phyloP scores from a whole-genome alignment of 306 rosid genomes.

The Crataegus laevigata region DNA sequence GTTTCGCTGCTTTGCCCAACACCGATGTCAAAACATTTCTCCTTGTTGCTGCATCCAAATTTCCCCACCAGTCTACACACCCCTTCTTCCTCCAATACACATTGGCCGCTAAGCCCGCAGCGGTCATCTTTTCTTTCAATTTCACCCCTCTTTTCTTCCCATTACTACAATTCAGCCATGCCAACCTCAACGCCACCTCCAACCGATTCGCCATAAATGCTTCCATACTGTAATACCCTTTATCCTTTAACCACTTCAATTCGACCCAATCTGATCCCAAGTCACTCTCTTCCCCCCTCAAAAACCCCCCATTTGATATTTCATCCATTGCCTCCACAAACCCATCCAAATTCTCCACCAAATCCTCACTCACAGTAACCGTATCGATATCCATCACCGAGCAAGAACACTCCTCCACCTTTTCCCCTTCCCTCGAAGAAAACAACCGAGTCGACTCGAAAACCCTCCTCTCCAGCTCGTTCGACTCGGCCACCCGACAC shows the following conservation, averaged over 20 bases:
- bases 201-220: slow-evolving; percentile 70
- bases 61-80: slow-evolving; percentile 80
- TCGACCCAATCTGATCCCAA: slow-evolving; percentile 71
- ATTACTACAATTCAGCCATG: slow-evolving; percentile 55
- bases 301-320: slow-evolving; percentile 52
- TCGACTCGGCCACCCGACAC: slow-evolving; percentile 45
- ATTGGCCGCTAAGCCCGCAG: slow-evolving; percentile 43
- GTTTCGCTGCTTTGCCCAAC: slow-evolving; percentile 56
- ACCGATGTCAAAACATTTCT: slow-evolving; percentile 38
- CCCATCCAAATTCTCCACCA: slow-evolving; percentile 41
- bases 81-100: slow-evolving; percentile 91
- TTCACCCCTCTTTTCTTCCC: slow-evolving; percentile 69
- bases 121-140: slow-evolving; percentile 65
- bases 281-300: slow-evolving; percentile 67
- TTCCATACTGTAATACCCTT: slow-evolving; percentile 67
- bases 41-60: slow-evolving; percentile 46
- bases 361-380: slow-evolving; percentile 35
- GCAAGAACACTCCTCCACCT: slow-evolving; percentile 37
- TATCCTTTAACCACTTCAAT: slow-evolving; percentile 70
- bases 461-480: slow-evolving; percentile 19
- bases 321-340: slow-evolving; percentile 58
- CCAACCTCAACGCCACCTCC: slow-evolving; percentile 71
- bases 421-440: slow-evolving; percentile 56
- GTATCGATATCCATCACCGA: slow-evolving; percentile 42
- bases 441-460: slow-evolving; percentile 46